Base-by-base conservation (phyloP, 805 yeast genomes). In the Isabelozyma rhagii region DNA sequence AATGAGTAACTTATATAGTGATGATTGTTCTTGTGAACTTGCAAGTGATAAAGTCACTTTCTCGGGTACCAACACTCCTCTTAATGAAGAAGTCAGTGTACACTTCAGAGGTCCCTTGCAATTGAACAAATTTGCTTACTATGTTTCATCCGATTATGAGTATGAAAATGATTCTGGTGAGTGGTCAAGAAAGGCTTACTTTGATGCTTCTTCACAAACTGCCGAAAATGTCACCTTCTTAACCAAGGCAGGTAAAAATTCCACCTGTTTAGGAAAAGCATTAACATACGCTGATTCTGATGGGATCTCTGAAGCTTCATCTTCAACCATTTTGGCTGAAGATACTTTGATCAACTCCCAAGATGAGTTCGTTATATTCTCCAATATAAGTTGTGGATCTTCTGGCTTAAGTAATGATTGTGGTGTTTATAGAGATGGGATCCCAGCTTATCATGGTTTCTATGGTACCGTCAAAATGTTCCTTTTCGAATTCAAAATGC, bases 31-130 rank as follows among this genome's bases (percentile, higher is more conserved):
- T 8, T 78, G 87, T 59, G 69, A 65, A 29, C 55, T 72, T 36
- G 67, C 74, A 50, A 50, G 54, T 5, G 63, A 67, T n/a, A 62
- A 69, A 51, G 67, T 73, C 1, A 28, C 59, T 5, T 82, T 83
- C 55, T 67, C 76, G 8, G 93, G 93, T 21, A 50, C 80, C 18
- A 80, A 84, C 59, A 68, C 90, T 27, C 94, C 94, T 6, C 62
- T 86, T 39, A 71, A 85, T 62, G 84, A 79, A 56, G 91, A 83
- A 62, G 72, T 87, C 25, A 83, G 90, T 4, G 89, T 87, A 13
- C 94, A 87, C 63, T 81, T 87, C 64, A 79, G 94, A 69, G 94
- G 94, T 43, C 94, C 94, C 8, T 63, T 87, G 51, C 69, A 77
- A 13, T 71, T 87, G 59, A 66, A 69, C 51, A 77, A 80, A 57